Evolutionary conservation across 2,329 filamentous ascomycete genomes (phyloP).

Genomic region (Magnaporthiopsis incrustans): DNA sequence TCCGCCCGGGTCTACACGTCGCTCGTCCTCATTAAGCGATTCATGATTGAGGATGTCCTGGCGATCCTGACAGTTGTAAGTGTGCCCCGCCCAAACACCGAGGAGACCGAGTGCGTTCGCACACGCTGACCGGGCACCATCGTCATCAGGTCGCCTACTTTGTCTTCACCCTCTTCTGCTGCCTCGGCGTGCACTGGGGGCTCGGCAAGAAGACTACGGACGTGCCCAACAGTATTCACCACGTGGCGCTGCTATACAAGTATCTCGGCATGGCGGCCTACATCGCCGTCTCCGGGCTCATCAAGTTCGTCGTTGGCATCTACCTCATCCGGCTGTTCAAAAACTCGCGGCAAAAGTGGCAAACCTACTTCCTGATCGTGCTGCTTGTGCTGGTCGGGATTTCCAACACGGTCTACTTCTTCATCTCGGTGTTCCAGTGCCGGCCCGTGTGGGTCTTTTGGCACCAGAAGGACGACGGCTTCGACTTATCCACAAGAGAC

Average conservation of each 20-base stretch:
- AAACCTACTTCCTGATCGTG: conserved; percentile 25
- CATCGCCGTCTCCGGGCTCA: conserved; percentile 24
- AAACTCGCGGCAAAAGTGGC: conserved; percentile 16
- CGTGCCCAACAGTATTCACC: conserved; percentile 13
- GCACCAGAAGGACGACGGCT: background rate
- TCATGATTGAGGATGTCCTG: conserved; percentile 25
- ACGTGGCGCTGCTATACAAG: conserved; percentile 26
- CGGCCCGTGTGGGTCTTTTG: conserved; percentile 28
- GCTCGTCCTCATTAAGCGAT: conserved; percentile 23
- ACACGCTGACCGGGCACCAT: too few relatives aligned
- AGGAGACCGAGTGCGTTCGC: background rate
- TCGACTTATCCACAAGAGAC: background rate
- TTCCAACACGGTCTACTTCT: conserved; percentile 28
- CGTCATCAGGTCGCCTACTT: conserved; percentile 3
- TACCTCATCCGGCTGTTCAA: conserved; percentile 27
- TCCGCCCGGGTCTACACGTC: conserved; percentile 24
- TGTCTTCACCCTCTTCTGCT: conserved; percentile 19
- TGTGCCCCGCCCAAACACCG: background rate
- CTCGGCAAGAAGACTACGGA: conserved; percentile 17
- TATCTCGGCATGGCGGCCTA: conserved; percentile 35
- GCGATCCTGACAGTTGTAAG: conserved; percentile 23
- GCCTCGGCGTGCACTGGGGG: conserved; percentile 20
- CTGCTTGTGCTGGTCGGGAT: conserved; percentile 22
- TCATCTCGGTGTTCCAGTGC: conserved; percentile 32
- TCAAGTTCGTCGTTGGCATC: conserved; percentile 31